Evolutionary conservation across 1,284 basidiomycete species (phyloP).

Genomic region (Pseudozyma sp.): DNA sequence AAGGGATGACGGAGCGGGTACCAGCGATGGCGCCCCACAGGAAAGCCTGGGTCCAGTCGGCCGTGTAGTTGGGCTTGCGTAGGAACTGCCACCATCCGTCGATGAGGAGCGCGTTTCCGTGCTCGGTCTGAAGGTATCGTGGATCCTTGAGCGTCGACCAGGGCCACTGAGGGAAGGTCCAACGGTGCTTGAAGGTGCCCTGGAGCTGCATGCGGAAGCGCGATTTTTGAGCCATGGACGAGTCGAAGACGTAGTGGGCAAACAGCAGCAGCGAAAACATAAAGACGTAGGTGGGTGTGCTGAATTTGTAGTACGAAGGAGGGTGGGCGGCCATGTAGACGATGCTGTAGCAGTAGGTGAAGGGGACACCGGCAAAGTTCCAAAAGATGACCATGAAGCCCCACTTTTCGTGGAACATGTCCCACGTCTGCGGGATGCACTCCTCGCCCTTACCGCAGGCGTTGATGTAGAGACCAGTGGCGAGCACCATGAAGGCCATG

Average conservation of each 20-base stretch:
- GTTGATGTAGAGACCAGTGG: constrained; percentile 95
- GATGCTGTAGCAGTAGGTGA: constrained; percentile 81
- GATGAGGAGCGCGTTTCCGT: constrained; percentile 88
- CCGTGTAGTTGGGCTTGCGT: constrained; percentile 71
- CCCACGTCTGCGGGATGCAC: constrained; percentile 98
- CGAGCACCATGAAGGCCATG: constrained; percentile 95
- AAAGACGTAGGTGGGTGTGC: constrained; percentile 78
- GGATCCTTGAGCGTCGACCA: constrained; percentile 88
- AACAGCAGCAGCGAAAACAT: constrained; percentile 61
- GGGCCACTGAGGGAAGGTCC: constrained; percentile 92
- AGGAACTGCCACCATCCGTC: constrained; percentile 87
- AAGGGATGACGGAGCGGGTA: constrained; percentile 85
- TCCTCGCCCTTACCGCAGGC: constrained; percentile 80
- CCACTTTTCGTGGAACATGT: constrained; percentile 69
- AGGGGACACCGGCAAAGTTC: constrained; percentile 87
- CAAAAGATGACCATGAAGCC: constrained; percentile 70
- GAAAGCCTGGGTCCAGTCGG: constrained; percentile 80
- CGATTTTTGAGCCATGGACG: constrained; percentile 95
- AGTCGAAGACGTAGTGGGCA: constrained; percentile 76
- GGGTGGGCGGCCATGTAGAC: constrained; percentile 98
- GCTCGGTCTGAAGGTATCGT: constrained; percentile 89
- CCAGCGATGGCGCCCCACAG: constrained; percentile 92
- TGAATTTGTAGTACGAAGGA: constrained; percentile 86
- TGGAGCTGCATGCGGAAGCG: constrained; percentile 95
- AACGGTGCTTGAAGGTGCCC: constrained; percentile 80